Evolutionary conservation across 495 filamentous ascomycete genomes (phyloP), one percentile per base, ranked within the genome.

Genomic region (Thermothielavioides terrestris): DNA sequence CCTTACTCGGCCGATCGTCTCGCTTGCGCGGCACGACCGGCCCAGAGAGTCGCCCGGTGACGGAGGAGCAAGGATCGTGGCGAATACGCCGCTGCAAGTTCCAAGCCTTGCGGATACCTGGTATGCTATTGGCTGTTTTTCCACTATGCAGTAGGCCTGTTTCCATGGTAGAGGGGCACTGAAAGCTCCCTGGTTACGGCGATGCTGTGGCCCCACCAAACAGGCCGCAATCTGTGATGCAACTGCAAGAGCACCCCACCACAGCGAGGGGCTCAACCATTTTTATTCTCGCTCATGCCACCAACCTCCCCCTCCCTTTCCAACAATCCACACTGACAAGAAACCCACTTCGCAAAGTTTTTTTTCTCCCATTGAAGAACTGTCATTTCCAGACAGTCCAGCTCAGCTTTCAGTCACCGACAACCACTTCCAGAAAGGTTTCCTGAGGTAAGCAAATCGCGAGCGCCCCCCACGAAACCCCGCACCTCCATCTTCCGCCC

Each of bases 241-340:
- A 62, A 62, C 41, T 39, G 48, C 55, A 25, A 30, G 32, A 55
- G 18, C 60, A 65, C 59, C 59, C 62, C 62, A 63, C 60, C 57
- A 54, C 50, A 26, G 26, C 25, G 39, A 42, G 42, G 54, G 45
- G 49, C 59, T 51, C 58, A 55, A 55, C 55, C 55, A 44, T 60
- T 61, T 62, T 67, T 61, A 61, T 68, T 41, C 52, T 62, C 56
- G 60, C 62, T 61, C 63, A 60, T 63, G 60, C 65, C 61, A 63
- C 61, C 57, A 57, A 30, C 47, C 12, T 35, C 30, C 32, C 25
- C 28, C 49, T 50, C 32, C 45, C 45, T 45, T 34, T 53, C 52
- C 30, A 39, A n/a, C 50, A 51, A 46, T 30, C 36, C 49, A 22
- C 39, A 27, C 50, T 35, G 28, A 43, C 27, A 35, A 20, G 18